phyloP scores from a whole-genome alignment of 805 yeast species.

The Wickerhamiella cacticola region DNA sequence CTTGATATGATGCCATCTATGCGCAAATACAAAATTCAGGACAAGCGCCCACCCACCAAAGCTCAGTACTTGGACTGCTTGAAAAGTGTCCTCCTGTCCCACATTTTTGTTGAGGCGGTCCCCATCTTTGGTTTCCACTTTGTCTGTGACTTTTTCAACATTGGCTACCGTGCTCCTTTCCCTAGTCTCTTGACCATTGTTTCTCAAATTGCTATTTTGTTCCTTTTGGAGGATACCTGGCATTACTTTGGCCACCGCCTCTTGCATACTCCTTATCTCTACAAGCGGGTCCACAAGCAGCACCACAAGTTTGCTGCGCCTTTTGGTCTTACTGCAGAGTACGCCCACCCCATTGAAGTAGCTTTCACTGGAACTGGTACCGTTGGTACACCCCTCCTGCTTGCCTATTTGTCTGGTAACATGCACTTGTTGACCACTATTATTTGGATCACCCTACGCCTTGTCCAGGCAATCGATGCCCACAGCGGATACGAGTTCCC shows the following conservation, averaged over 20 bases:
- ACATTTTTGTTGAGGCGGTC: conserved; percentile 83
- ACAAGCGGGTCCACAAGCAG: conserved; percentile 90
- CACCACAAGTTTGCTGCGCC: conserved; percentile 98
- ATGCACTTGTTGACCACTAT: conserved; percentile 85
- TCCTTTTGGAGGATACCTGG: conserved; percentile 87
- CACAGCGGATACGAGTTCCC: conserved; percentile 99
- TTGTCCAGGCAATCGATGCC: conserved; percentile 93
- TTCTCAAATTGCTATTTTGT: conserved; percentile 62
- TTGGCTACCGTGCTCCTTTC: conserved; percentile 71
- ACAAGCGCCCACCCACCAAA: conserved; percentile 63
- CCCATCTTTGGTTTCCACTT: conserved; percentile 98
- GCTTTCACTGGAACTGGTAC: conserved; percentile 88
- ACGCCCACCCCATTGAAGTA: conserved; percentile 93
- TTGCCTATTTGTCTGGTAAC: conserved; percentile 61
- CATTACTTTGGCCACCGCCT: conserved; percentile 92
- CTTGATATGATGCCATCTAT: conserved; percentile 79
- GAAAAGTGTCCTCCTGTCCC: conserved; percentile 71
- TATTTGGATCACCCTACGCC: conserved; percentile 74
- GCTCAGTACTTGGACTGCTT: conserved; percentile 90
- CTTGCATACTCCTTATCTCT: conserved; percentile 71
- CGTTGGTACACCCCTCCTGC: conserved; percentile 83
- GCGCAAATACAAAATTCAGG: conserved; percentile 80
- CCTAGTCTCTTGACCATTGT: conserved; percentile 51
- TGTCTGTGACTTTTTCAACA: conserved; percentile 68
- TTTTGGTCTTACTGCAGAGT: conserved; percentile 92